These are phyloP conservation scores for Teratosphaeriaceae sp. DNA, from an alignment of 2,329 filamentous ascomycete genomes.

Conservation along the genomic window DNA sequence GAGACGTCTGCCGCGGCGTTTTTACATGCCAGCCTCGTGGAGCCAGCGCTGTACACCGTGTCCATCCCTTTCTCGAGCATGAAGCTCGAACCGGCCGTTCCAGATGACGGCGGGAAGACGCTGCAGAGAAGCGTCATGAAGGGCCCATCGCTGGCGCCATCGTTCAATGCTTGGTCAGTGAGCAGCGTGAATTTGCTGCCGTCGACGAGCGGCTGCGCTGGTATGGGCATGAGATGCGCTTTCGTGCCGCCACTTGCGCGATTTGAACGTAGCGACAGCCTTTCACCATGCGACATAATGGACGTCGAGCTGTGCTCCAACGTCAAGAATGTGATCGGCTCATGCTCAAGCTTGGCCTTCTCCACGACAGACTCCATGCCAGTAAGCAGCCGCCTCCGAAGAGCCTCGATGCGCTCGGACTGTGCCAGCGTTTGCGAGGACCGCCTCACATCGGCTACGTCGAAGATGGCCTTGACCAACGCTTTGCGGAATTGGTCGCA, in stretches of 20 bases:
- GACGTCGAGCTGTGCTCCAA: conserved; percentile 70
- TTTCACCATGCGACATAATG: conserved; percentile 66
- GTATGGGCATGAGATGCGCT: conserved; percentile 78
- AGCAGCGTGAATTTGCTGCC: conserved; percentile 75
- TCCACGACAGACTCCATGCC: conserved; percentile 80
- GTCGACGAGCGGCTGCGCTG: conserved; percentile 59
- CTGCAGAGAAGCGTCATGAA: conserved; percentile 86
- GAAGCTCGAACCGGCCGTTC: conserved; percentile 61
- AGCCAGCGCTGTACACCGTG: conserved; percentile 40
- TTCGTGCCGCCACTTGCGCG: conserved; percentile 58
- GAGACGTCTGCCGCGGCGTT: conserved; percentile 74
- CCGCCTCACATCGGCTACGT: conserved; percentile 78
- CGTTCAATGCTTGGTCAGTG: conserved; percentile 66
- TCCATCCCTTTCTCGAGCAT: conserved; percentile 76
- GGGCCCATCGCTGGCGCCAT: conserved; percentile 56
- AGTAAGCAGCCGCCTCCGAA: conserved; percentile 84
- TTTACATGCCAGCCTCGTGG: conserved; percentile 81
- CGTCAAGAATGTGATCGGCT: conserved; percentile 70
- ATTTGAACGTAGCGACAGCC: conserved; percentile 65
- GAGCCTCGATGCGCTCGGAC: conserved; percentile 78
- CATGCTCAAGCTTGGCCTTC: conserved; percentile 61
- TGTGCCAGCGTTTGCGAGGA: conserved; percentile 82
- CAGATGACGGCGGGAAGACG: conserved; percentile 66
- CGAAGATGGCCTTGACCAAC: conserved; percentile 76
- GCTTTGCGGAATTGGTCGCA: conserved; percentile 95